phyloP scores from a whole-genome alignment of 345 rosid species.

The Salix brachista region DNA sequence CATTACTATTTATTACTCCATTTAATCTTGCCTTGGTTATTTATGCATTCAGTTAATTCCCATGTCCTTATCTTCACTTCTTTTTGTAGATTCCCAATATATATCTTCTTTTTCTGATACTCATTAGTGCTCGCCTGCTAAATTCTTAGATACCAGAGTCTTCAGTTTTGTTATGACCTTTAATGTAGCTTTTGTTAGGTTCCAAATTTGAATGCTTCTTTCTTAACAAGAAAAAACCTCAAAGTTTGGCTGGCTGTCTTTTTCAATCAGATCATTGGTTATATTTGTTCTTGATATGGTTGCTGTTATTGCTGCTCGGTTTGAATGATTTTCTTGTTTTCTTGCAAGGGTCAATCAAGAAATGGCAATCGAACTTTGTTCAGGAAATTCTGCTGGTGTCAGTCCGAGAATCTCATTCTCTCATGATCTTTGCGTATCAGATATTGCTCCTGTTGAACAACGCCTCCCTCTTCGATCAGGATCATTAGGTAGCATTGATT shows the following conservation, averaged over 20 bases:
- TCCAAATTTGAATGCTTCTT: background rate
- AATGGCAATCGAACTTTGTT: slow-evolving; percentile 66
- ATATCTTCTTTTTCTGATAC: background rate
- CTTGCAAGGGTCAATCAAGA: background rate
- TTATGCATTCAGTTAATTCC: background rate
- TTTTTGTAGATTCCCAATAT: background rate
- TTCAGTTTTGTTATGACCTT: background rate
- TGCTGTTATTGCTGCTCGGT: background rate
- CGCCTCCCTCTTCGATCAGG: slow-evolving; percentile 36
- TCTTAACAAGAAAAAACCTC: background rate
- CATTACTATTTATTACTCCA: background rate
- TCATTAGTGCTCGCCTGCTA: background rate
- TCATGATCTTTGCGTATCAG: slow-evolving; percentile 55
- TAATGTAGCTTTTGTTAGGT: background rate
- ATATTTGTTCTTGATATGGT: background rate
- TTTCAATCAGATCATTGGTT: background rate
- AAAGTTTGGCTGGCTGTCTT: background rate
- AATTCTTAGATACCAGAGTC: background rate
- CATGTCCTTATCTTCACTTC: background rate
- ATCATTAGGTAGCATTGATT: slow-evolving; percentile 51
- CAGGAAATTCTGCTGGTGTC: slow-evolving; percentile 43
- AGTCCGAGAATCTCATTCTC: slow-evolving; percentile 84
- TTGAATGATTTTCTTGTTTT: slow-evolving; percentile 2
- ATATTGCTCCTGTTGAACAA: slow-evolving; percentile 48
- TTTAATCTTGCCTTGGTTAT: background rate